phyloP scores from a whole-genome alignment of 345 rosid genomes.

The Moricandia moricandioides region DNA sequence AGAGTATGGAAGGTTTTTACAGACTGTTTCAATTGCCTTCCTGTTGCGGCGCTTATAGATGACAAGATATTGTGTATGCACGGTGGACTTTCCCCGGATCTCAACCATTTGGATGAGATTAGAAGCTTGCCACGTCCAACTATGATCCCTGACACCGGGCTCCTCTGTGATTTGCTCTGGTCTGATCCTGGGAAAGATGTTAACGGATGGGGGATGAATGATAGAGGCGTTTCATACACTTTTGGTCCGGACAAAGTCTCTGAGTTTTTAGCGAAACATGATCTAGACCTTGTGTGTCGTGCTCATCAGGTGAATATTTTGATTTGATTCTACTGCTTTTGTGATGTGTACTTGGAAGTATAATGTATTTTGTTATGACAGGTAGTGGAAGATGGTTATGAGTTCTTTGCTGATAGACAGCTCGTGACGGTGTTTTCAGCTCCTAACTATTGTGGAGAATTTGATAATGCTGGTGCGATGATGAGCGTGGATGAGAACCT shows the following conservation, averaged over 20 bases:
- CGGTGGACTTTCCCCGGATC: background rate
- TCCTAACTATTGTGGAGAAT: background rate
- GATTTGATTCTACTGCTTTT: background rate
- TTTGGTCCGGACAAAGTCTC: background rate
- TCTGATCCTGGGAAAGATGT: background rate
- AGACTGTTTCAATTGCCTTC: background rate
- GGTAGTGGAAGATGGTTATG: background rate
- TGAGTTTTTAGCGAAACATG: background rate
- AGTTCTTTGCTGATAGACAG: background rate
- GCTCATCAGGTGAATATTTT: background rate
- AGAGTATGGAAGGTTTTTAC: background rate
- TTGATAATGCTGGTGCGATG: background rate
- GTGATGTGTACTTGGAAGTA: background rate
- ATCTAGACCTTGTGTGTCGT: background rate
- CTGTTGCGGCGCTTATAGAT: background rate
- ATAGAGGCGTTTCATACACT: background rate
- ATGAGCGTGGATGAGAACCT: background rate
- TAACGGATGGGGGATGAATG: background rate
- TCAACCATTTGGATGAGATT: background rate
- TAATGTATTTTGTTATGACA: background rate
- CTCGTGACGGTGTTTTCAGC: background rate
- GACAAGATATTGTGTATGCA: background rate
- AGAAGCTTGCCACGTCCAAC: background rate
- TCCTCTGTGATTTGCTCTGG: background rate
- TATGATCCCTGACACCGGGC: background rate